phyloP scores from a whole-genome alignment of 345 rosid species.

The Citrus medica region DNA sequence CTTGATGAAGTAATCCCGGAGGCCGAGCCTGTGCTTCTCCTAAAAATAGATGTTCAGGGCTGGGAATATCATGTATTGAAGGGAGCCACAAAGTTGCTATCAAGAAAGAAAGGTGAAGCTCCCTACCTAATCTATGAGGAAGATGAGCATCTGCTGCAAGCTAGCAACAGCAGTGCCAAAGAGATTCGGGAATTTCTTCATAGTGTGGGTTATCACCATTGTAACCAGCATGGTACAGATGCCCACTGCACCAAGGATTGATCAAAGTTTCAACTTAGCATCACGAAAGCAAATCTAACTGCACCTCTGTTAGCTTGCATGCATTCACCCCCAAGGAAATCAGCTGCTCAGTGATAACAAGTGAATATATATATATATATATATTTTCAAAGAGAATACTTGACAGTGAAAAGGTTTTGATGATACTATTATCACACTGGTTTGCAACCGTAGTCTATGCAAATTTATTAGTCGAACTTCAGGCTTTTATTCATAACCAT shows the following conservation, averaged over 20 bases:
- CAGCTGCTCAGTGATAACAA: not conserved
- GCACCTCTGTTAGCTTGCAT: not conserved
- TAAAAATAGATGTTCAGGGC: conserved; percentile 95
- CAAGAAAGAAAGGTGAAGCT: conserved; percentile 67
- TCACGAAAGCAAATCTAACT: not conserved
- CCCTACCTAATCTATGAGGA: conserved; percentile 93
- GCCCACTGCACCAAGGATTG: conserved; percentile 55
- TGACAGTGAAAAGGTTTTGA: not conserved
- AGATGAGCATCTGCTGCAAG: conserved; percentile 80
- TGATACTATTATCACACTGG: not conserved
- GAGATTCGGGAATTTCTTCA: conserved; percentile 70
- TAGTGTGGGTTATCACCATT: conserved; percentile 61
- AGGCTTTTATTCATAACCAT: not conserved
- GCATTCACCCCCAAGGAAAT: not conserved
- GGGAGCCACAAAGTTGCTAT: conserved; percentile 75
- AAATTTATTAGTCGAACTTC: not conserved
- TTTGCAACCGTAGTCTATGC: not conserved
- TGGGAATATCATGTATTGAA: conserved; percentile 94
- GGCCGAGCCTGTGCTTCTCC: conserved; percentile 53
- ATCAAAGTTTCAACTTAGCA: not conserved
- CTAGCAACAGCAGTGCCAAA: conserved; percentile 84
- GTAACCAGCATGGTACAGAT: conserved; percentile 80
- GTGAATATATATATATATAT: not conserved
- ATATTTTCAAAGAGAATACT: not conserved
- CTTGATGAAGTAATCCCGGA: conserved; percentile 72